Evolutionary conservation across 768 basidiomycete genomes (phyloP).

Genomic region (Boletus tylopilopsis): DNA sequence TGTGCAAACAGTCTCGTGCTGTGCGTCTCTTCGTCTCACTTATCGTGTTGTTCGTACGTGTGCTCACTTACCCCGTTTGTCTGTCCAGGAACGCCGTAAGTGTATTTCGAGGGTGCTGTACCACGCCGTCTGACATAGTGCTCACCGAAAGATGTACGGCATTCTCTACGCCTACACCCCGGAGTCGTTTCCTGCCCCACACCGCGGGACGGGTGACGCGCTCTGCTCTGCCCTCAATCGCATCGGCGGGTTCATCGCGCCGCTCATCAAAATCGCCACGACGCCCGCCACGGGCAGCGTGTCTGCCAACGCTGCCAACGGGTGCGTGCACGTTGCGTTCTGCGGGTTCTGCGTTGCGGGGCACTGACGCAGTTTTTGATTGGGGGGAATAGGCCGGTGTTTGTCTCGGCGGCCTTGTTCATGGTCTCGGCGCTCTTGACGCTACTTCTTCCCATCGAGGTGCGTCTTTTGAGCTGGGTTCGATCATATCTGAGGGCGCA

Average conservation of each 20-base stretch:
- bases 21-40: conserved; percentile 22
- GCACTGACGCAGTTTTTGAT: too few species aligned
- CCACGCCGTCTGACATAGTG: neutral
- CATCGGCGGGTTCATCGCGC: conserved; percentile 44
- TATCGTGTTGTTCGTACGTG: too few species aligned
- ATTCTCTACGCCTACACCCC: conserved; percentile 57
- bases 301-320: conserved; percentile 33
- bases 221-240: conserved; percentile 47
- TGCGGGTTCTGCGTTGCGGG: too few species aligned
- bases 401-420: conserved; percentile 45
- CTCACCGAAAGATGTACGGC: conserved; percentile 41
- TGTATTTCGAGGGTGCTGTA: neutral
- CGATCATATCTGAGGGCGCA: neutral
- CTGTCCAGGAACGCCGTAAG: conserved; percentile 34
- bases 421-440: conserved; percentile 38
- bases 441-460: conserved; percentile 47
- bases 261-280: conserved; percentile 47
- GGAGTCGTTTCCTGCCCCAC: conserved; percentile 55
- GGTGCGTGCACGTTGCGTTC: conserved; percentile 17
- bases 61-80: neutral
- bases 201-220: conserved; percentile 54
- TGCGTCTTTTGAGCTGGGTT: conserved; percentile 22
- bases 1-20: conserved; percentile 41
- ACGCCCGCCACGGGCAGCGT: conserved; percentile 31
- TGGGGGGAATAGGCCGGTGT: conserved; percentile 38